These are phyloP conservation scores for Carex sylvatica DNA, from an alignment of 202 grass and related monocot genomes.

Conservation along the genomic window DNA sequence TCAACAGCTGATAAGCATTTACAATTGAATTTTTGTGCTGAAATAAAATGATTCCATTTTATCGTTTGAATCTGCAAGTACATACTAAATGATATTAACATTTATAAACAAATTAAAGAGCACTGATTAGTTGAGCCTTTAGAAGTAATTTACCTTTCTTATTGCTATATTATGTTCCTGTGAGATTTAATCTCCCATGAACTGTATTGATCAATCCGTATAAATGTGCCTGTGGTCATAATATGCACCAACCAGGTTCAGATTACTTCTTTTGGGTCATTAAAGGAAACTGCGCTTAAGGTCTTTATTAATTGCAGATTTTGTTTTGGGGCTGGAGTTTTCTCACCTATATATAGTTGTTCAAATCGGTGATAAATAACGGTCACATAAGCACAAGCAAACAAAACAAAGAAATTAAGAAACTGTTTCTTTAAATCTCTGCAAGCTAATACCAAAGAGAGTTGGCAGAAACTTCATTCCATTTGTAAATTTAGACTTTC, in stretches of 20 bases:
- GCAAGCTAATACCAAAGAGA: neutral
- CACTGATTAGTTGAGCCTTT: neutral
- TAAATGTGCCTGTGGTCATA: neutral
- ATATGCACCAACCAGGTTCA: neutral
- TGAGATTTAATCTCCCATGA: neutral
- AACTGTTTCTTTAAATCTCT: neutral
- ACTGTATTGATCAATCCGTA: neutral
- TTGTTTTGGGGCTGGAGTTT: neutral
- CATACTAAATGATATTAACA: neutral
- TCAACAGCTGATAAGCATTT: neutral
- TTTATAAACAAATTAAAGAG: neutral
- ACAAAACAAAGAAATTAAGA: neutral
- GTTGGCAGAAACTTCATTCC: neutral
- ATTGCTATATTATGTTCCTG: neutral
- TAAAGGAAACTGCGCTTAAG: neutral
- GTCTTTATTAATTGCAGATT: neutral
- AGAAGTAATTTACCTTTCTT: neutral
- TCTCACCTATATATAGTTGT: neutral
- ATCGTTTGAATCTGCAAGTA: neutral
- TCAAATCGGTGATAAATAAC: neutral
- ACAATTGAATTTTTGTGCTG: neutral
- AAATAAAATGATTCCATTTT: neutral
- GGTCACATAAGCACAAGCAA: neutral
- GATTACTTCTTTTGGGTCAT: neutral
- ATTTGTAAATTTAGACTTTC: neutral